Conservation (phyloP, 2,329 filamentous ascomycete species). For the Cladorrhinum sp. region DNA sequence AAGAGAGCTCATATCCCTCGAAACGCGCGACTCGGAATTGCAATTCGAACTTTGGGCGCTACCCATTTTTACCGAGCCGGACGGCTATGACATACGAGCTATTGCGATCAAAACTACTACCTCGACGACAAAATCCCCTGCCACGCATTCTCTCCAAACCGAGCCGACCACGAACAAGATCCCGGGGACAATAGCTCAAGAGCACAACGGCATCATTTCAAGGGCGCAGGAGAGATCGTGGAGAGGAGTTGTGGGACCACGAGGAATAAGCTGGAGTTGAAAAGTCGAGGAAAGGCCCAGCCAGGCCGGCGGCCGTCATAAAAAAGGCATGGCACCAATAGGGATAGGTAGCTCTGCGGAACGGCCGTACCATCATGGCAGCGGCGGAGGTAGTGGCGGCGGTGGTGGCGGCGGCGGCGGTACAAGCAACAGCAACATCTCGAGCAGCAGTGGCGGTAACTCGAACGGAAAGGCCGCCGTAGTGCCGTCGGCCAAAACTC, state of each 20-base stretch:
- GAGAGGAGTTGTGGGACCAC: not conserved
- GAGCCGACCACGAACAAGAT: not conserved
- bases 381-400: not conserved
- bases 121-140: not conserved
- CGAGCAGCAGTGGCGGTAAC: not conserved
- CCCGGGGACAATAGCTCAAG: not conserved
- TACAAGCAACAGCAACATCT: too few relatives aligned
- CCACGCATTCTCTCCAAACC: not conserved
- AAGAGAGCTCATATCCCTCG: not conserved
- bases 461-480: slow-evolving; percentile 40
- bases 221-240: not conserved
- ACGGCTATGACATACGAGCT: not conserved
- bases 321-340: not conserved
- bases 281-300: slow-evolving; percentile 37
- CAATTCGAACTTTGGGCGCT: not conserved
- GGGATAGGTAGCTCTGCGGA: slow-evolving; percentile 24
- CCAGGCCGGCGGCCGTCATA: not conserved
- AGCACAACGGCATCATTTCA: not conserved
- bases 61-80: not conserved
- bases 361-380: slow-evolving; percentile 35
- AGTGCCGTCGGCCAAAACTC: slow-evolving; percentile 39
- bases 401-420: not conserved
- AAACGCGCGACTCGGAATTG: not conserved
- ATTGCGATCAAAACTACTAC: not conserved
- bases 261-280: not conserved